phyloP scores from a whole-genome alignment of 345 rosid species.

The Microcos paniculata region DNA sequence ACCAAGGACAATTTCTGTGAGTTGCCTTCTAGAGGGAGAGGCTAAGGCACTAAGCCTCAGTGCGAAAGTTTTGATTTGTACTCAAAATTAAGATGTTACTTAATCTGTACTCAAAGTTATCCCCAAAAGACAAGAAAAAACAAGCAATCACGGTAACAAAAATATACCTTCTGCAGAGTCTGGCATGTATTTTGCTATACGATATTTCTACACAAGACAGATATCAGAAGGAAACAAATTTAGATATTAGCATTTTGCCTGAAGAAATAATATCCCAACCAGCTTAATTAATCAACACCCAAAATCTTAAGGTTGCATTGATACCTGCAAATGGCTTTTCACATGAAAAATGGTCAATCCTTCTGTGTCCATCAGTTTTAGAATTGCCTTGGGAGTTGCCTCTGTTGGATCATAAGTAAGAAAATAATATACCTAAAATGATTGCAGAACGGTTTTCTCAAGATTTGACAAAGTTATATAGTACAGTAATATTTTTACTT shows the following conservation, averaged over 20 bases:
- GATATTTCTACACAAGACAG: conserved; percentile 64
- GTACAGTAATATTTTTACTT: not conserved
- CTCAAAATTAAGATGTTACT: not conserved
- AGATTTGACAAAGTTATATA: not conserved
- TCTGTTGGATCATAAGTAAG: conserved; percentile 34
- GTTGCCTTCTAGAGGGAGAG: not conserved
- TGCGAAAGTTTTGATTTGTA: not conserved
- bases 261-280: not conserved
- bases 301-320: not conserved
- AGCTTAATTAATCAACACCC: not conserved
- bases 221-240: not conserved
- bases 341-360: conserved; percentile 95
- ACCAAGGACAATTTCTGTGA: not conserved
- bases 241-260: not conserved
- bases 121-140: not conserved
- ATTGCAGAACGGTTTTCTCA: not conserved
- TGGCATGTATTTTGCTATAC: conserved; percentile 80
- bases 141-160: not conserved
- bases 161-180: conserved; percentile 66
- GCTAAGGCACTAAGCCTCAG: not conserved
- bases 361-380: conserved; percentile 85
- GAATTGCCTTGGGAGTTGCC: conserved; percentile 89
- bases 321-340: conserved; percentile 94
- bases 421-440: conserved; percentile 9
- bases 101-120: not conserved